Evolutionary conservation across 2,329 filamentous ascomycete genomes (phyloP), one percentile per base, ranked within the genome.

Genomic region (Pyricularia sp.): DNA sequence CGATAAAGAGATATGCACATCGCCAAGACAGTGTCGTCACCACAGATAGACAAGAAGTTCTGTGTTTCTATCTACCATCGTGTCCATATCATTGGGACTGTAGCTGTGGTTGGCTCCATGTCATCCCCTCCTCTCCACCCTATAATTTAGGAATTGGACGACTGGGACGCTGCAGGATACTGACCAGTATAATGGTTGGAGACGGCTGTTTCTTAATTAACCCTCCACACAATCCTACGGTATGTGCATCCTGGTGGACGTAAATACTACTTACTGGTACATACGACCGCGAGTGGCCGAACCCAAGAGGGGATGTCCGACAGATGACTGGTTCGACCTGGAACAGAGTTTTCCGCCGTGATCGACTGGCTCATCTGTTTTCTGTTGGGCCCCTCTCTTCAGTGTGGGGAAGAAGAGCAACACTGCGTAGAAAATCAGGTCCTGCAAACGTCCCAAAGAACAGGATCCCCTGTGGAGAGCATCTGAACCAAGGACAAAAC

Each of bases 401-500:
- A 14, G 3, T 25, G 64, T 25, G 64, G 64, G 64, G 30, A 23
- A 23, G 64, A 42, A 42, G 3, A 59, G 59, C 59, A 64, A 17
- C 20, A 50, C 42, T 50, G 20, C 42, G 42, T n/a, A 50, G 42
- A 64, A 26, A 64, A 64, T 64, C 59, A 64, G 59, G 59, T 25
- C 2, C 33, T 26, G 59, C 1, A 64, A 20, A 20, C 25, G 59
- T 20, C 2, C 20, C 28, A 64, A 26, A 26, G 59, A 30, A 30
- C 59, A 64, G 67, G 42, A 68, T 59, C 66, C 61, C 30, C 50
- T 63, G 33, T 63, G 42, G 50, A 28, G 31, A 50, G 42, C 50
- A 28, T 58, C 68, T 55, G 64, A 61, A 59, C 68, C 68, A 66
- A 36, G 68, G 42, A 11, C 65, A 71, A 69, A 67, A 69, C 64